Evolutionary conservation across 1,139 yeast species (phyloP).

Genomic region (Hanseniaspora gamundiae): DNA sequence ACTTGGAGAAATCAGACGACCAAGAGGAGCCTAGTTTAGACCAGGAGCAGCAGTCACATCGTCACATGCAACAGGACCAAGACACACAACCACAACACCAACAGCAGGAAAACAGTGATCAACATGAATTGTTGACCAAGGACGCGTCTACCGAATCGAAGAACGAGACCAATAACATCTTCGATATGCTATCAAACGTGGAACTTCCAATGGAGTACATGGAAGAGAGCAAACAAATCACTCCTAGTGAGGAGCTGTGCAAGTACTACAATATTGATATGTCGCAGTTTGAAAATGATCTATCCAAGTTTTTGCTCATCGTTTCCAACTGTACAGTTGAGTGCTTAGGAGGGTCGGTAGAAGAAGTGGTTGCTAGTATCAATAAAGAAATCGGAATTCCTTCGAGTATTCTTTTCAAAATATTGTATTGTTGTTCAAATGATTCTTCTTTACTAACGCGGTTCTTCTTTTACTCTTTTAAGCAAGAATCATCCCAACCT

Average conservation of each 20-base stretch:
- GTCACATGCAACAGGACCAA: background rate
- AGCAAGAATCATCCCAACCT: slow-evolving; percentile 11
- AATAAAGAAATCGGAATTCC: background rate
- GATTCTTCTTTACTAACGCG: background rate
- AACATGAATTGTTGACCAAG: background rate
- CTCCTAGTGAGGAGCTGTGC: background rate
- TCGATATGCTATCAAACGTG: background rate
- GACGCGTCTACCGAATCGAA: background rate
- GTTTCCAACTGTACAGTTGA: background rate
- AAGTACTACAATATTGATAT: background rate
- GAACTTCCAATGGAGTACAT: slow-evolving; percentile 1
- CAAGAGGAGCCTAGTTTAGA: background rate
- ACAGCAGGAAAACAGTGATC: background rate
- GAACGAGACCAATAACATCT: background rate
- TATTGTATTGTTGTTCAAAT: background rate
- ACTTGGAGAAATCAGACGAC: background rate
- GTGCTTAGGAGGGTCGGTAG: background rate
- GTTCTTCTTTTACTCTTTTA: background rate
- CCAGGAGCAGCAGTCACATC: background rate
- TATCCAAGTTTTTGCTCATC: background rate
- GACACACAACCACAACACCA: no score
- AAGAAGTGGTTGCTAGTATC: background rate
- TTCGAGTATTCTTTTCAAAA: background rate
- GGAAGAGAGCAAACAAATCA: background rate
- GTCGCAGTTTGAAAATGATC: background rate